phyloP scores from a whole-genome alignment of 2,329 filamentous ascomycete species.

The Penicillium sp. region DNA sequence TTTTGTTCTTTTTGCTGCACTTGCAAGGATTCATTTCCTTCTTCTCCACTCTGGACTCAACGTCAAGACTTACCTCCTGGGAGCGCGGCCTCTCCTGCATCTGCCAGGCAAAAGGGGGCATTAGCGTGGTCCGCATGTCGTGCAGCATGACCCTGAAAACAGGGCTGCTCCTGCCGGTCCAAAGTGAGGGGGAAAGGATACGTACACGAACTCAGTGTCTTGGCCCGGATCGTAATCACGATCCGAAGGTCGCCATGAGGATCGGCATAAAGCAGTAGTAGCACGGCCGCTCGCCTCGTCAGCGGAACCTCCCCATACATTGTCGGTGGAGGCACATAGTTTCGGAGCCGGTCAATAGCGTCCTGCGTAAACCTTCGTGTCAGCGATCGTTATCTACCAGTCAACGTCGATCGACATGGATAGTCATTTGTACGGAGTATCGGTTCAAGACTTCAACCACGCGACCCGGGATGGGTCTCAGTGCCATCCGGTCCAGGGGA shows the following conservation, averaged over 20 bases:
- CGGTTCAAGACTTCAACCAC: constrained; percentile 4
- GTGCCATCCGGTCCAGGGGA: constrained; percentile 10
- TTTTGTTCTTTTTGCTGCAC: constrained; percentile 7
- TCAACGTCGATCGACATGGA: too few species aligned
- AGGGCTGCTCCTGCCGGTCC: constrained; percentile 1
- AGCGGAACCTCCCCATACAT: constrained; percentile 53
- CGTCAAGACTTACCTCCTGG: constrained; percentile 63
- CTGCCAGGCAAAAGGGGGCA: constrained; percentile 21
- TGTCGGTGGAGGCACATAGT: constrained; percentile 53
- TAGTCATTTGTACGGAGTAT: too few species aligned
- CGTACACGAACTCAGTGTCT: constrained; percentile 53
- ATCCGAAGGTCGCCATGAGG: constrained; percentile 67
- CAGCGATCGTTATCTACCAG: too few species aligned
- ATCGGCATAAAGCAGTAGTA: constrained; percentile 84
- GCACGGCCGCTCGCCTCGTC: constrained; percentile 71
- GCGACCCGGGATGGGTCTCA: constrained; percentile 14
- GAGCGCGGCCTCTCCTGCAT: constrained; percentile 79
- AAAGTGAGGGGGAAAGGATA: constrained; percentile 4
- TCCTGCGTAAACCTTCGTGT: constrained; percentile 26
- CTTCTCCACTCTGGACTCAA: background rate
- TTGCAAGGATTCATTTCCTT: background rate
- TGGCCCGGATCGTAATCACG: constrained; percentile 57
- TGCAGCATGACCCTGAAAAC: constrained; percentile 12
- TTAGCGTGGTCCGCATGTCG: constrained; percentile 17
- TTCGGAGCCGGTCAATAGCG: constrained; percentile 52